A percentile compares a stretch with the other conserved stretches of the same genome.
Evolutionary conservation across 176 grass and related monocot genomes (phyloP).

Genomic region (Juncus inflexus): DNA sequence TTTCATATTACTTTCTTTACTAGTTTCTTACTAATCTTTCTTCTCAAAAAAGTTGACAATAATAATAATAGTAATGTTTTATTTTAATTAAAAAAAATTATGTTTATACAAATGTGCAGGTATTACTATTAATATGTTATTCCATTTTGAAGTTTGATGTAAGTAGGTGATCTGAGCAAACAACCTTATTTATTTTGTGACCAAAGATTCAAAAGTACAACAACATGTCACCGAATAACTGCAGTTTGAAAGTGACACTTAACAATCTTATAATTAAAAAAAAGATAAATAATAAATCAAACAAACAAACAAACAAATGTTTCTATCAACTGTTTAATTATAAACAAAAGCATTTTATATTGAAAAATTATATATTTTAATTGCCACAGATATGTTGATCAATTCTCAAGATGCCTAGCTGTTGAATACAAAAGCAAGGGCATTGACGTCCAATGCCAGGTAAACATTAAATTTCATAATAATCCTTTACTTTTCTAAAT

Average conservation of each 20-base stretch:
- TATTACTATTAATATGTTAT: not conserved
- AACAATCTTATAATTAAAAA: not conserved
- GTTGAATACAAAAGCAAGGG: conserved; percentile 91
- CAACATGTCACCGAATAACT: not conserved
- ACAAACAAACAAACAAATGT: not conserved
- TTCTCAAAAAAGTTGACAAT: too few relatives aligned
- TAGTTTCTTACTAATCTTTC: too few relatives aligned
- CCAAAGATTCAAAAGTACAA: not conserved
- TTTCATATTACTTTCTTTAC: too few relatives aligned
- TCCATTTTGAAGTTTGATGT: conserved; percentile 10
- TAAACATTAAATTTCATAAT: conserved; percentile 28
- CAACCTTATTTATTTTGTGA: conserved; percentile 17
- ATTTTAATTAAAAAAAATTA: not conserved
- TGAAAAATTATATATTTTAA: not conserved
- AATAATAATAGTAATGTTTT: too few relatives aligned
- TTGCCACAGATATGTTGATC: conserved; percentile 64
- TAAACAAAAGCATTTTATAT: not conserved
- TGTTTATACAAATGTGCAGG: conserved; percentile 25
- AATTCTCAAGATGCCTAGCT: conserved; percentile 83
- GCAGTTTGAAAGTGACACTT: not conserved
- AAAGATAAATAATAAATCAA: not conserved
- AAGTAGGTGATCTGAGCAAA: conserved; percentile 24
- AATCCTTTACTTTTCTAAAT: not conserved
- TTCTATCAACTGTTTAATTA: not conserved
- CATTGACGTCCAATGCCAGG: conserved; percentile 95